Evolutionary conservation across 176 grass and related monocot genomes (phyloP), one percentile per base, ranked within the genome.

Genomic region (Themeda triandra): DNA sequence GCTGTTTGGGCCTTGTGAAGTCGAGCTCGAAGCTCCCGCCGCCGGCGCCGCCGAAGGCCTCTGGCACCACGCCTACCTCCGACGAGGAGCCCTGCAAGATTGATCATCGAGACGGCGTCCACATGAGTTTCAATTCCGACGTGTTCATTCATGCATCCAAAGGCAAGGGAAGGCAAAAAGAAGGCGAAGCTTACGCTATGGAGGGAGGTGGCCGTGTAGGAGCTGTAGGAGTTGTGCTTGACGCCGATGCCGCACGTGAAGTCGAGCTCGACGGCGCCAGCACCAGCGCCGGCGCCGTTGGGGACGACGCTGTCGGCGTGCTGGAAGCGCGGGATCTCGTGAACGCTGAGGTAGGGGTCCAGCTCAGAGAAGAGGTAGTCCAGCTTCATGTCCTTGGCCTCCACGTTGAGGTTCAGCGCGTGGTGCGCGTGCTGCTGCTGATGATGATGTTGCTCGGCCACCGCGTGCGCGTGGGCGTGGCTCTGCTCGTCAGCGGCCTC

Each of bases 1-100:
- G 69, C 29, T 87, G 69, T n/a, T 87, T 91, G 70, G 85, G 51
- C 40, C 76, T 8, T 15, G 89, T 76, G 81, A 91, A 91, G 33
- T 91, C 89, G 15, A 91, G 70, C 63, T 91, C 89, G 35, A 87
- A 80, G 30, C 67, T 76, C 18, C 79, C 78, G 42, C 33, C 75
- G 48, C 82, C 76, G 23, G 71, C 76, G 28, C 77, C 48, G 46
- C 76, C 37, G 51, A 82, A 67, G 66, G 86, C 88, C 6, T 97
- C 94, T 39, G 94, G 94, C 68, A 97, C 94, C 36, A 94, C 94
- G 37, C 94, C 90, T 21, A 91, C 88, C 66, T 98, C 95, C 13
- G 90, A 93, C 1, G 92, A 98, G 6, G 95, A 95, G 73, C 91
- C 87, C 92, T 98, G 84, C 42, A 42, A 79, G 31, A 39, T 58